Evolutionary conservation across 2,329 filamentous ascomycete species (phyloP), one percentile per base, ranked within the genome.

Genomic region (Aspergillus fumigatiaffinis): DNA sequence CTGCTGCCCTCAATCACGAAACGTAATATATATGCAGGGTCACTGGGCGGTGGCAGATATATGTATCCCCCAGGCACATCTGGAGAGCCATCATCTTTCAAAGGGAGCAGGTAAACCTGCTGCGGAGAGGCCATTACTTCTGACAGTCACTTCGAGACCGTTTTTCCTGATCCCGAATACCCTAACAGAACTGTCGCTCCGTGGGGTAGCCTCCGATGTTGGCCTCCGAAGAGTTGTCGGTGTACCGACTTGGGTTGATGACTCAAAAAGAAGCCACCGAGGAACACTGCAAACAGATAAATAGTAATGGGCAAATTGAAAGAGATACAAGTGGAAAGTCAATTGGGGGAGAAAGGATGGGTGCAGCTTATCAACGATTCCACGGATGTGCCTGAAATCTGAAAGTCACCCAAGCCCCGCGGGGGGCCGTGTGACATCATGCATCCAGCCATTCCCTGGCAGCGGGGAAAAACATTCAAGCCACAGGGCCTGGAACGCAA

Each of bases 1-100:
- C 93, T 96, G 56, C 91, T 93, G 60, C 94, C 92, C 76, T 97
- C 90, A 66, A 97, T 93, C 65, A 91, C 86, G 75, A 99, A 96
- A 58, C 93, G 88, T 56, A 97, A 80, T 53, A 84, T 84, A 68
- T 97, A 88, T 46, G 89, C 73, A 14, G 81, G 89, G n/a, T 88
- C 82, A 44, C 82, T 84, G 20, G 89, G 87, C 20, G 94, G 87
- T 0, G 92, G 89, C 47, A 99, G 81, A 74, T 96, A 96, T 68
- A 97, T 90, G 80, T 97, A 99, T 66, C 90, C 87, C 68, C 92
- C 90, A 26, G 90, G 83, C 51, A 99, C 87, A 73, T 95, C 87
- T 38, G 95, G 94, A 65, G 91, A 92, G 67, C 95, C 94, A 77
- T 93, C 85, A 77, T 99, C 93, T 72, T 91, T 94, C 76, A 99